phyloP scores from a whole-genome alignment of 2,329 filamentous ascomycete genomes.

The Dothideomycetes sp. region DNA sequence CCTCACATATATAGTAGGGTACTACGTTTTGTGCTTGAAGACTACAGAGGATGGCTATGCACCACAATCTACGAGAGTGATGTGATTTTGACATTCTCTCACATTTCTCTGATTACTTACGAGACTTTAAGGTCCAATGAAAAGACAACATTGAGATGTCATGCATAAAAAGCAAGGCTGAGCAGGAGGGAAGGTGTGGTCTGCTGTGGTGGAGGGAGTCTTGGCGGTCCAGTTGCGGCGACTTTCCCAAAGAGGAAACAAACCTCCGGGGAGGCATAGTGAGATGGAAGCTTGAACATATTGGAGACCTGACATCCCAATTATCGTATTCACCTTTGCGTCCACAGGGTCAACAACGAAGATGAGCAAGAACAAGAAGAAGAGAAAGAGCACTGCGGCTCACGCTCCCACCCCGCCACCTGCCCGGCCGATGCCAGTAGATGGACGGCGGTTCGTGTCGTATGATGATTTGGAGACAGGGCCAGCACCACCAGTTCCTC shows the following conservation, averaged over 20 bases:
- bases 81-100: too few relatives aligned
- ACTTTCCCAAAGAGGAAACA: not conserved
- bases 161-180: too few relatives aligned
- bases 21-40: too few relatives aligned
- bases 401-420: constrained; percentile 18
- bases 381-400: constrained; percentile 28
- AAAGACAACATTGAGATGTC: too few relatives aligned
- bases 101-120: too few relatives aligned
- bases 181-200: too few relatives aligned
- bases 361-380: constrained; percentile 9
- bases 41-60: too few relatives aligned
- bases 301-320: not conserved
- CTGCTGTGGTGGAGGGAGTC: too few relatives aligned
- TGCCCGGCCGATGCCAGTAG: not conserved
- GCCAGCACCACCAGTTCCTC: constrained; percentile 8
- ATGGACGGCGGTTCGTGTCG: constrained; percentile 7
- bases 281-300: not conserved
- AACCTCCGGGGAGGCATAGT: not conserved
- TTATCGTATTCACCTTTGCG: not conserved
- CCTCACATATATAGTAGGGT: too few relatives aligned
- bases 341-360: not conserved
- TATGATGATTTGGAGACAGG: constrained; percentile 9
- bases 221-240: not conserved
- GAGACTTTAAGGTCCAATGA: too few relatives aligned
- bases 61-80: too few relatives aligned